Conservation (phyloP, 2,329 filamentous ascomycete species). For the Apiospora arundinis region DNA sequence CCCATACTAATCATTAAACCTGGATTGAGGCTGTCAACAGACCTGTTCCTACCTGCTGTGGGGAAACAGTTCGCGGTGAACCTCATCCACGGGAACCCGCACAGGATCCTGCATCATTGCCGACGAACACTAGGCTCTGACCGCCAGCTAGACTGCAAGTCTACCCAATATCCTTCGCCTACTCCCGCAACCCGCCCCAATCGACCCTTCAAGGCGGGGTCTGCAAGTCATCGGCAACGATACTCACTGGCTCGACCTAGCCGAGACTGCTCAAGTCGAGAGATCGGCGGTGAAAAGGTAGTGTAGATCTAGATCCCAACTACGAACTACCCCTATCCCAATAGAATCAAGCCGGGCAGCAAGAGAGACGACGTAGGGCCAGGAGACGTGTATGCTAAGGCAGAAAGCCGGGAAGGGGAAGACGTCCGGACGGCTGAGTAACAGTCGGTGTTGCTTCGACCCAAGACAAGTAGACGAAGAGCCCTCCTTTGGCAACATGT, state of each 20-base stretch:
- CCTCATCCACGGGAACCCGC: conserved; percentile 40
- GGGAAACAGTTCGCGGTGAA: conserved; percentile 13
- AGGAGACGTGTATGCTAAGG: not conserved
- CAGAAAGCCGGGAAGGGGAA: not conserved
- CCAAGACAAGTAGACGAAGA: conserved; percentile 24
- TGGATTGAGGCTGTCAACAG: not conserved
- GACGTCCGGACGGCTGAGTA: not conserved
- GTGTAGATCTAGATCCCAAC: conserved; percentile 11
- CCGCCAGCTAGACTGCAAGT: conserved; percentile 31
- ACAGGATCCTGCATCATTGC: conserved; percentile 38
- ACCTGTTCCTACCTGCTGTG: not conserved
- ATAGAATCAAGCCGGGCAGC: conserved; percentile 16
- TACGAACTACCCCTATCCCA: not conserved
- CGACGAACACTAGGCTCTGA: conserved; percentile 39
- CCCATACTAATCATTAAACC: not conserved
- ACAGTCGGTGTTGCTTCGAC: conserved; percentile 15
- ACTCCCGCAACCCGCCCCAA: not conserved
- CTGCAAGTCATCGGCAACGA: conserved; percentile 20
- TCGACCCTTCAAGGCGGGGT: not conserved
- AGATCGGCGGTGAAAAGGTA: conserved; percentile 19
- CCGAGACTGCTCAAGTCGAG: conserved; percentile 20
- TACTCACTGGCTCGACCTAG: conserved; percentile 18
- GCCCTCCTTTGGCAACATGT: conserved; percentile 30
- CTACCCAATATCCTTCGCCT: conserved; percentile 13
- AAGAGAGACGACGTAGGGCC: conserved; percentile 15